Evolutionary conservation across 352 stramenopile genomes (phyloP).

Genomic region (Globisporangium paroecandrum): DNA sequence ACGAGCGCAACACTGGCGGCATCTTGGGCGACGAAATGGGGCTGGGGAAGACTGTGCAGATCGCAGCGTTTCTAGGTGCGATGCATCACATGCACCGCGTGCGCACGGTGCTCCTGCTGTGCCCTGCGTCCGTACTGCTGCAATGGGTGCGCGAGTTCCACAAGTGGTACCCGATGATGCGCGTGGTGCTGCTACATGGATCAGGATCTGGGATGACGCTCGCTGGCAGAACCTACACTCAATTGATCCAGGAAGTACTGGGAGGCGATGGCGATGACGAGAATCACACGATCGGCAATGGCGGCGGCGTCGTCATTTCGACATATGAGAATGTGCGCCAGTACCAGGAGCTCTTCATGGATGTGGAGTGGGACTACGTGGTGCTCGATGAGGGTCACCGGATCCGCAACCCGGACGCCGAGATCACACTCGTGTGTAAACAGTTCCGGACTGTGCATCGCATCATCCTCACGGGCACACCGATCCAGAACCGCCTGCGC

Average conservation of each 20-base stretch:
- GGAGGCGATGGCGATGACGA: constrained; percentile 17
- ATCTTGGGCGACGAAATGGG: constrained; percentile 97
- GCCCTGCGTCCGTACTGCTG: constrained; percentile 93
- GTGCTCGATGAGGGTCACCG: constrained; percentile 99
- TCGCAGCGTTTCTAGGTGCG: constrained; percentile 79
- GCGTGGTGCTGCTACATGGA: constrained; percentile 88
- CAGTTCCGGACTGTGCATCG: constrained; percentile 87
- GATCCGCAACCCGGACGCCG: constrained; percentile 97
- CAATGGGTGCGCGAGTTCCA: constrained; percentile 96
- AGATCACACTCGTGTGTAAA: constrained; percentile 95
- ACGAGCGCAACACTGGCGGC: constrained; percentile 95
- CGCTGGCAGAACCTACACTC: constrained; percentile 40
- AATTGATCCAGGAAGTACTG: constrained; percentile 68
- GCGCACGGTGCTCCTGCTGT: constrained; percentile 87
- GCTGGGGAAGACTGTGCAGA: constrained; percentile 96
- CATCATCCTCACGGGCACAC: constrained; percentile 91
- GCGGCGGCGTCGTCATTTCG: constrained; percentile 91
- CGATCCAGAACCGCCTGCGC: constrained; percentile 93
- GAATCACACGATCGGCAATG: neutral
- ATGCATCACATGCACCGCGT: constrained; percentile 57
- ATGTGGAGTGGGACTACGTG: constrained; percentile 95
- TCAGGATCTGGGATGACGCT: constrained; percentile 58
- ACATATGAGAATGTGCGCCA: constrained; percentile 96
- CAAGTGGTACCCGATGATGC: constrained; percentile 89
- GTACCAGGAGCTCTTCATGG: constrained; percentile 88